phyloP scores from a whole-genome alignment of 2,329 filamentous ascomycete species.

The Pseudogymnoascus sp. region DNA sequence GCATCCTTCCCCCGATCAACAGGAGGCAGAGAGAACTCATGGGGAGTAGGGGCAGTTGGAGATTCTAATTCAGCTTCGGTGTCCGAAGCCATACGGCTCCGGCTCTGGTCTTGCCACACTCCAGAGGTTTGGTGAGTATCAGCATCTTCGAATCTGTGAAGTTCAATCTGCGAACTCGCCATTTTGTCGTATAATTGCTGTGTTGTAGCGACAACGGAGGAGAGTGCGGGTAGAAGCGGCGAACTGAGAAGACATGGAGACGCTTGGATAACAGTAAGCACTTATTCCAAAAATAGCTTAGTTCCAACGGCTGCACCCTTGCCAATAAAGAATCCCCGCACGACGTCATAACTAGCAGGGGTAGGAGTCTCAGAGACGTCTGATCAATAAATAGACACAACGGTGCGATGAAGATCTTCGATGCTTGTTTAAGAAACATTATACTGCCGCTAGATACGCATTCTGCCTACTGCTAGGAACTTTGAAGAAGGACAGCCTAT shows the following conservation, averaged over 20 bases:
- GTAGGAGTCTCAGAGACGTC: not conserved
- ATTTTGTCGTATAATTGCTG: not conserved
- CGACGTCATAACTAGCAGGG: constrained; percentile 1
- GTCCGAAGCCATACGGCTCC: not conserved
- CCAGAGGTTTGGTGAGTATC: not conserved
- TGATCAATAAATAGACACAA: not conserved
- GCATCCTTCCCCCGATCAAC: constrained; percentile 31
- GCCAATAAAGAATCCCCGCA: not conserved
- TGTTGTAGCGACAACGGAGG: constrained; percentile 2
- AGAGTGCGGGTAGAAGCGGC: constrained; percentile 1
- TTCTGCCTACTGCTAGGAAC: not conserved
- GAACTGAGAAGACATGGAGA: not conserved
- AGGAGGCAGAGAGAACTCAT: constrained; percentile 28
- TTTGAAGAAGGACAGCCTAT: not conserved
- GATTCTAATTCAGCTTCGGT: not conserved
- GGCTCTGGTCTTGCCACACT: constrained; percentile 1
- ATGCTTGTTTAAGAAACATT: not conserved
- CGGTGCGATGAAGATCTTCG: not conserved
- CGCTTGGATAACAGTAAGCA: not conserved
- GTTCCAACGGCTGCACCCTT: not conserved
- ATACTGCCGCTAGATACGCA: not conserved
- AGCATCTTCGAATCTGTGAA: not conserved
- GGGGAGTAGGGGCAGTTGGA: not conserved
- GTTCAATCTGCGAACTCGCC: constrained; percentile 5
- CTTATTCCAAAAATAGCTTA: not conserved